Conservation (phyloP, 1,284 basidiomycete species). For the Ustilago trichophora region DNA sequence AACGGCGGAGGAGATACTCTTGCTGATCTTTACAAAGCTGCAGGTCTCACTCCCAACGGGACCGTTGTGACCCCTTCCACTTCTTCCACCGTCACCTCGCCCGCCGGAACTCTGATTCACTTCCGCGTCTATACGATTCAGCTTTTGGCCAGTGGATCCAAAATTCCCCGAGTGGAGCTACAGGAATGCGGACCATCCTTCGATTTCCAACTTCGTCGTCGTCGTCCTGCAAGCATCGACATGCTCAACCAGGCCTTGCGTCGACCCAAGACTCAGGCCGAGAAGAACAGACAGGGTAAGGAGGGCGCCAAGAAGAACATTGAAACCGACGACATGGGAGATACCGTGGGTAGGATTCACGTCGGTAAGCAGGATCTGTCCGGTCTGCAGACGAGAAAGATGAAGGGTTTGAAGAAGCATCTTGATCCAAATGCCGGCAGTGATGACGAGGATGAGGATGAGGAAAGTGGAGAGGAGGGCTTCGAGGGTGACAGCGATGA, state of each 20-base stretch:
- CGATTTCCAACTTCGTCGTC: conserved; percentile 81
- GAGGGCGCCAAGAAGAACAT: conserved; percentile 79
- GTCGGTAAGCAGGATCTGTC: conserved; percentile 86
- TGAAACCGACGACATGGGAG: conserved; percentile 98
- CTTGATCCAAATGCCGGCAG: conserved; percentile 43
- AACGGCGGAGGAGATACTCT: conserved; percentile 18
- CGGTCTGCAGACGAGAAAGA: conserved; percentile 87
- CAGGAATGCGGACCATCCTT: conserved; percentile 90
- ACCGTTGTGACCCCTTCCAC: conserved; percentile 67
- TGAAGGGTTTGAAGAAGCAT: conserved; percentile 81
- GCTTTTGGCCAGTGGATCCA: conserved; percentile 73
- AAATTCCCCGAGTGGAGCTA: conserved; percentile 73
- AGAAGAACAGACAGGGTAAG: conserved; percentile 74
- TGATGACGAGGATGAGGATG: conserved; percentile 46
- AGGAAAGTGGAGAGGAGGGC: conserved; percentile 29
- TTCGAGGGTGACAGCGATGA: conserved; percentile 27
- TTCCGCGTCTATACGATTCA: conserved; percentile 85
- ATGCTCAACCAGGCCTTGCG: conserved; percentile 82
- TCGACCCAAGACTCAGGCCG: conserved; percentile 84
- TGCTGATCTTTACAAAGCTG: conserved; percentile 55
- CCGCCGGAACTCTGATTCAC: conserved; percentile 78
- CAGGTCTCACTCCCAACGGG: conserved; percentile 58
- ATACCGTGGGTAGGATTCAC: conserved; percentile 89
- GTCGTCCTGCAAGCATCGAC: conserved; percentile 79
- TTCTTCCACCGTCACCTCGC: conserved; percentile 67